Evolutionary conservation across 2,329 filamentous ascomycete species (phyloP), one percentile per base, ranked within the genome.

Genomic region (Sphaceloma murrayae): DNA sequence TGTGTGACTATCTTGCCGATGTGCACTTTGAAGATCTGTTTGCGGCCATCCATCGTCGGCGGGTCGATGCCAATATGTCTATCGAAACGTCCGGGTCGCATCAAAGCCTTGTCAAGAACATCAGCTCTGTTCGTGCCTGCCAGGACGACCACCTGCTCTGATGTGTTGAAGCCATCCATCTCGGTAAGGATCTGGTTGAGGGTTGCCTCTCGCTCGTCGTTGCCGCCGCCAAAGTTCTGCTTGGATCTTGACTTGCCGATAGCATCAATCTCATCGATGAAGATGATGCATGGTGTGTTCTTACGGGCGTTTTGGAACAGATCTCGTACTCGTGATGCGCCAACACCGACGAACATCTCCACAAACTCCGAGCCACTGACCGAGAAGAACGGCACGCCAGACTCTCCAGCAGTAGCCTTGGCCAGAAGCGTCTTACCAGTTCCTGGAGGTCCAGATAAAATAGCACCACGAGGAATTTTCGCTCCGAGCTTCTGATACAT

Each of bases 301-400:
- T 96, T 96, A 47, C 91, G 79, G 13, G 91, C 91, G 55, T 85
- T 94, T 46, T 86, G 80, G 58, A 98, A 98, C 43, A 98, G 69
- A 63, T 98, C 91, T 56, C 91, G 80, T 40, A 98, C 91, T 65
- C 91, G 78, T 21, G 89, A 96, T 14, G 91, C 85, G 64, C 91
- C 91, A 48, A 98, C 91, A 77, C 91, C 91, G 42, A 98, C 91
- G 61, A 98, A 98, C 89, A 98, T 98, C 67, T 98, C 91, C 22
- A 98, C 89, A 60, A 98, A 98, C 62, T 98, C 91, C 38, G 91
- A 98, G 60, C 91, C 91, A 63, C 87, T 95, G 56, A 98, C 91
- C 58, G 85, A 94, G 74, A 88, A 98, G 74, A 98, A 98, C 0
- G 91, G 91, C 22, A 98, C 91, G 32, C 84, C 82, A 18, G 91